Conservation (phyloP, 805 yeast genomes). For the Myxozyma vanderwaltii region DNA sequence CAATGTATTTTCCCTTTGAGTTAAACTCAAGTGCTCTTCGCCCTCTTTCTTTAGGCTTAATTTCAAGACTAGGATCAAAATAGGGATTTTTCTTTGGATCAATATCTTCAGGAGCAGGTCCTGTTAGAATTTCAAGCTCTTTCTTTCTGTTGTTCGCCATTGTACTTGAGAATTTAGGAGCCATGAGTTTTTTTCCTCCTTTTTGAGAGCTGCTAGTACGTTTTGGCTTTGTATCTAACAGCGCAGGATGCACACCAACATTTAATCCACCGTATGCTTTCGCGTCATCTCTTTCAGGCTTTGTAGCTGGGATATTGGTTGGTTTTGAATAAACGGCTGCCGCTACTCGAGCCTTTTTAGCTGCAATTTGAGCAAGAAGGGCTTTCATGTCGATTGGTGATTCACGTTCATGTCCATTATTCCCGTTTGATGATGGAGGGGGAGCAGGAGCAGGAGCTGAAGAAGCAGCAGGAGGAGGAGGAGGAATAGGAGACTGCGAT, state of each 20-base stretch:
- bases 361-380: conserved; percentile 32
- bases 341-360: conserved; percentile 17
- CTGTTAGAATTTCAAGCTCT: conserved; percentile 17
- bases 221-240: conserved; percentile 20
- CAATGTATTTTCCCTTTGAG: conserved; percentile 64
- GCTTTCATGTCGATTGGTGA: conserved; percentile 24
- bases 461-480: conserved; percentile 22
- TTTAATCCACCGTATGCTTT: conserved; percentile 38
- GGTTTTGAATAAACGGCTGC: conserved; percentile 21
- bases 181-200: conserved; percentile 16
- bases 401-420: background rate
- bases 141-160: conserved; percentile 12
- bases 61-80: conserved; percentile 38
- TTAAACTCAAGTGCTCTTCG: conserved; percentile 54
- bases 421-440: conserved; percentile 2
- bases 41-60: conserved; percentile 34
- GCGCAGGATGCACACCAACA: conserved; percentile 41
- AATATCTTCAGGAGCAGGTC: conserved; percentile 26
- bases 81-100: conserved; percentile 44
- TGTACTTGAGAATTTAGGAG: conserved; percentile 18
- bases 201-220: background rate
- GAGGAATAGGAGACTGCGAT: conserved; percentile 20
- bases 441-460: conserved; percentile 16
- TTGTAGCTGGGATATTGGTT: conserved; percentile 2
- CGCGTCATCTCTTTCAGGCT: background rate